These are phyloP conservation scores for Incumbomyces lentus DNA, from an alignment of 2,329 filamentous ascomycete genomes.

Conservation along the genomic window DNA sequence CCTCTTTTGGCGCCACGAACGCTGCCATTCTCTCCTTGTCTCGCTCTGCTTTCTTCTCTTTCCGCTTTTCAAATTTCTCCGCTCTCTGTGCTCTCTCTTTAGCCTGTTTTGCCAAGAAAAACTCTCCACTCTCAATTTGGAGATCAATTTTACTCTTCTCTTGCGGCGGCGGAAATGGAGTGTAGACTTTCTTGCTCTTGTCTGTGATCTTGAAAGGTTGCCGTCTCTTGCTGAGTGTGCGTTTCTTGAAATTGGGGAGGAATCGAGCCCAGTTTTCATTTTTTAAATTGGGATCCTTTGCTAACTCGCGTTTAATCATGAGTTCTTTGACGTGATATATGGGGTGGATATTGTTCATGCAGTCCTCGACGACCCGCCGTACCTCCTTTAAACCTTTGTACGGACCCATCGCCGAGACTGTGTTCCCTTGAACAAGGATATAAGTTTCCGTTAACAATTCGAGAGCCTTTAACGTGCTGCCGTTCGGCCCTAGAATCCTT, in stretches of 20 bases:
- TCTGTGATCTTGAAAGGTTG: slow-evolving; percentile 79
- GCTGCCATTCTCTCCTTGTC: slow-evolving; percentile 73
- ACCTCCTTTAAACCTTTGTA: slow-evolving; percentile 93
- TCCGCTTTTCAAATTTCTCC: slow-evolving; percentile 73
- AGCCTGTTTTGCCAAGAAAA: slow-evolving; percentile 85
- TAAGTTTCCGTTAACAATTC: slow-evolving; percentile 87
- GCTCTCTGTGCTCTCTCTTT: slow-evolving; percentile 76
- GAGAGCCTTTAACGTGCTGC: slow-evolving; percentile 85
- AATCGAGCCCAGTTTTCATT: slow-evolving; percentile 93
- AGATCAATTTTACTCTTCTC: slow-evolving; percentile 99
- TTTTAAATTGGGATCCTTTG: slow-evolving; percentile 75
- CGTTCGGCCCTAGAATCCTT: slow-evolving; percentile 80
- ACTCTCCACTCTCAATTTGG: slow-evolving; percentile 96
- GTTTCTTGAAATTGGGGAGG: slow-evolving; percentile 93
- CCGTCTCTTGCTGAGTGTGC: slow-evolving; percentile 72
- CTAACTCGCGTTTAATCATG: slow-evolving; percentile 87
- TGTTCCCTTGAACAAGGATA: slow-evolving; percentile 93
- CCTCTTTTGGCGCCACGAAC: slow-evolving; percentile 78
- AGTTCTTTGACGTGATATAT: slow-evolving; percentile 91
- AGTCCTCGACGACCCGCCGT: slow-evolving; percentile 79
- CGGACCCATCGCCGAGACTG: slow-evolving; percentile 80
- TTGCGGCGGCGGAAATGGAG: slow-evolving; percentile 88
- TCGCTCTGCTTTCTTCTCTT: slow-evolving; percentile 78
- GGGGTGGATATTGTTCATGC: slow-evolving; percentile 87
- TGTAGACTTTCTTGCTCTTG: slow-evolving; percentile 90